Evolutionary conservation across 2,329 filamentous ascomycete species (phyloP).

Genomic region (Laburnicola sp.): DNA sequence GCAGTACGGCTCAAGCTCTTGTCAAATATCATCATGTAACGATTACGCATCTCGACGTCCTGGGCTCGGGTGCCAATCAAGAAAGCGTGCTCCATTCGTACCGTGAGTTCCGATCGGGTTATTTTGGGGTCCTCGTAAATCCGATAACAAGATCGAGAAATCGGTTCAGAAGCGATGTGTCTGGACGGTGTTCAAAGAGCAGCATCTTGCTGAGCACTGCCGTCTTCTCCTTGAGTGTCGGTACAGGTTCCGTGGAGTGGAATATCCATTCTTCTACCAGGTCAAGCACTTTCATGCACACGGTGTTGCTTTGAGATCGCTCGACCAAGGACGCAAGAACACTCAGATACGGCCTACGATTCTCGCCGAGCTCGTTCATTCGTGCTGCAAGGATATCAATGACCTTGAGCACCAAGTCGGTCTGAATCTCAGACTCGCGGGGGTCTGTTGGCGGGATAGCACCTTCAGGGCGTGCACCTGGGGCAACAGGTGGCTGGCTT

Average conservation of each 20-base stretch:
- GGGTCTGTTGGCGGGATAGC: conserved; percentile 65
- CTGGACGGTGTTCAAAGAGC: conserved; percentile 82
- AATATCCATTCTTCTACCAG: conserved; percentile 98
- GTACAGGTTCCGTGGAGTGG: conserved; percentile 89
- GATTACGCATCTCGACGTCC: conserved; percentile 94
- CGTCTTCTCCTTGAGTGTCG: conserved; percentile 97
- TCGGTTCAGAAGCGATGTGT: conserved; percentile 83
- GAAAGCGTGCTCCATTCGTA: conserved; percentile 97
- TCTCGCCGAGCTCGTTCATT: conserved; percentile 90
- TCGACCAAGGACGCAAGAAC: conserved; percentile 94
- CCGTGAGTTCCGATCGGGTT: conserved; percentile 89
- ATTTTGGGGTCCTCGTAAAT: conserved; percentile 99
- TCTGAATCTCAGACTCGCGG: conserved; percentile 86
- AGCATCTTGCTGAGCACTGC: conserved; percentile 99
- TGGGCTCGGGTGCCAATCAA: conserved; percentile 90
- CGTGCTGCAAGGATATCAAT: conserved; percentile 89
- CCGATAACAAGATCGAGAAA: conserved; percentile 95
- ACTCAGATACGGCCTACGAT: conserved; percentile 88
- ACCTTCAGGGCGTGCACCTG: conserved; percentile 56
- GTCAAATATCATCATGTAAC: conserved; percentile 96
- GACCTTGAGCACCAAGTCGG: conserved; percentile 88
- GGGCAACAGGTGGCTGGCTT: conserved; percentile 33
- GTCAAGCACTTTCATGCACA: conserved; percentile 89
- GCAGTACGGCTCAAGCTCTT: conserved; percentile 91
- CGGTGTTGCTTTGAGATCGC: conserved; percentile 81